Conservation (phyloP, 1,284 basidiomycete species). For the Tilletia indica region DNA sequence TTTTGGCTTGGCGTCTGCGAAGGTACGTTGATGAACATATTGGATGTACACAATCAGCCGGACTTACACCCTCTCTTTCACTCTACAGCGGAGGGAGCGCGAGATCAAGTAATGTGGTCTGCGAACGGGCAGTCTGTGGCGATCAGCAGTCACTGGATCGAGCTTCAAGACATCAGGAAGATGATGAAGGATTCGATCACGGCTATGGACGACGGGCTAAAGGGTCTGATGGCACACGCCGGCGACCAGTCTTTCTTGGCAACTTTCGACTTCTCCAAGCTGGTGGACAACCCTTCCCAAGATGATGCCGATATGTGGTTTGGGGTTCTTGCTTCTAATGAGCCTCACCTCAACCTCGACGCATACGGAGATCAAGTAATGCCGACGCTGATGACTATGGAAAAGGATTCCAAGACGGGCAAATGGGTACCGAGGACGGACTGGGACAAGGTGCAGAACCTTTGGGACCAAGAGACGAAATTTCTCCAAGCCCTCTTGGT, state of each 20-base stretch:
- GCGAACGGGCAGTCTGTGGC: not conserved
- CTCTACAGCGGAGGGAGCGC: not conserved
- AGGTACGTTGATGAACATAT: too few relatives aligned
- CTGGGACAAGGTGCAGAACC: not conserved
- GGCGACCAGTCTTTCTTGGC: too few relatives aligned
- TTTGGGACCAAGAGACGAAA: conserved; percentile 1
- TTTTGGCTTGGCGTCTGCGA: not conserved
- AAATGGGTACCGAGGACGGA: too few relatives aligned
- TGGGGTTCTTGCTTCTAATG: not conserved
- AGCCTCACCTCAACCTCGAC: not conserved
- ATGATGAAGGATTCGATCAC: not conserved
- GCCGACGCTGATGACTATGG: too few relatives aligned
- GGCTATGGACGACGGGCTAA: not conserved
- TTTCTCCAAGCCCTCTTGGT: not conserved
- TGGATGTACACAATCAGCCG: not conserved
- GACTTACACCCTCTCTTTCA: not conserved
- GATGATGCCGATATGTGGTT: not conserved
- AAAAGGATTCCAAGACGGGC: too few relatives aligned
- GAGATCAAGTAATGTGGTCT: not conserved
- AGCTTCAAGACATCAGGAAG: not conserved
- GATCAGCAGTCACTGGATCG: not conserved
- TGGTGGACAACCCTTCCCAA: not conserved
- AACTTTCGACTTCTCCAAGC: not conserved
- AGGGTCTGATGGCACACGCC: too few relatives aligned
- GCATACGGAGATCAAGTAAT: too few relatives aligned